These are phyloP conservation scores for Vicia sativa DNA, from an alignment of 306 rosid genomes.

Conservation along the genomic window DNA sequence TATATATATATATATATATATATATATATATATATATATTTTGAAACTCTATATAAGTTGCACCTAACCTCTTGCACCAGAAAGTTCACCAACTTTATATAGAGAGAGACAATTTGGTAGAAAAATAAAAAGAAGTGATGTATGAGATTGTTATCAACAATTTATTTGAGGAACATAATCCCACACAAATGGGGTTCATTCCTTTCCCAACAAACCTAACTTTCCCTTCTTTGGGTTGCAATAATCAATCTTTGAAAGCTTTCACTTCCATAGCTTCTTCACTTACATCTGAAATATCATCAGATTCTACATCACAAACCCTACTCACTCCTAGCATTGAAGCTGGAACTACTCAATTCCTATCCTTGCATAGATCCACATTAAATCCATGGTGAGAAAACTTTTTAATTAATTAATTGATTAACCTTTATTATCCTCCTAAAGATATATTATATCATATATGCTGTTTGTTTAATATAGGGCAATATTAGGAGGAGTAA, in stretches of 20 bases:
- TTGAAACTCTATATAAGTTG: background rate
- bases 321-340: slow-evolving; percentile 55
- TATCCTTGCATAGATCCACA: slow-evolving; percentile 77
- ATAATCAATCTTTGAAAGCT: slow-evolving; percentile 58
- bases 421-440: background rate
- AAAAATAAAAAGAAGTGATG: slow-evolving; percentile 39
- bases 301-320: slow-evolving; percentile 59
- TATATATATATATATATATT: no score
- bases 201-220: slow-evolving; percentile 60
- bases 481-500: slow-evolving; percentile 53
- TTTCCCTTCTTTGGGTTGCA: slow-evolving; percentile 57
- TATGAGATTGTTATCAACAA: slow-evolving; percentile 58
- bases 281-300: slow-evolving; percentile 48
- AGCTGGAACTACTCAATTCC: slow-evolving; percentile 56
- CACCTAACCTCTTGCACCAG: slow-evolving; percentile 23
- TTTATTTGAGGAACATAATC: slow-evolving; percentile 64
- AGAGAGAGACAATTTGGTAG: background rate
- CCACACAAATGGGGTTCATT: slow-evolving; percentile 65
- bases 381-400: slow-evolving; percentile 71
- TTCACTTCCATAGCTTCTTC: slow-evolving; percentile 49
- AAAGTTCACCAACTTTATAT: slow-evolving; percentile 28
- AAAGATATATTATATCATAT: background rate
- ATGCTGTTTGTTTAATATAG: slow-evolving; percentile 38
- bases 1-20: no score
- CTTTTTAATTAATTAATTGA: background rate